These are phyloP conservation scores for Citrus australasica DNA, from an alignment of 345 rosid genomes.

Conservation along the genomic window DNA sequence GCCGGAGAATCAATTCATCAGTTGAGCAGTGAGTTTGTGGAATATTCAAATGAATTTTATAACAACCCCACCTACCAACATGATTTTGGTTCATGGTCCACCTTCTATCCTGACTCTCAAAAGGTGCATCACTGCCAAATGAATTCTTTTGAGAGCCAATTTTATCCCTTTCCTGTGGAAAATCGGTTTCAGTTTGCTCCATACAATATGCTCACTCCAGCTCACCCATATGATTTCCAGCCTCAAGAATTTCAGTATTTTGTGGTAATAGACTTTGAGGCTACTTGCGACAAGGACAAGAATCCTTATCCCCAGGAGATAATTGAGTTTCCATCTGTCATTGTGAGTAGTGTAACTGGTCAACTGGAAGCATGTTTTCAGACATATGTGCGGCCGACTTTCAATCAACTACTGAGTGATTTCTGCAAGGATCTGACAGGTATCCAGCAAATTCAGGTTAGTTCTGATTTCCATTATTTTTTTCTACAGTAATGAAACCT, in stretches of 20 bases:
- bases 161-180: conserved; percentile 39
- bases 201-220: conserved; percentile 28
- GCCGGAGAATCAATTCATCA: conserved; percentile 30
- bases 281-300: conserved; percentile 52
- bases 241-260: conserved; percentile 34
- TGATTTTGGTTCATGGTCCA: conserved; percentile 37
- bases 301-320: conserved; percentile 54
- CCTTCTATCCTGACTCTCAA: conserved; percentile 39
- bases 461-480: neutral
- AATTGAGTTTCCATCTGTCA: conserved; percentile 58
- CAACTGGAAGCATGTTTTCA: conserved; percentile 50
- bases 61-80: conserved; percentile 35
- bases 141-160: conserved; percentile 41
- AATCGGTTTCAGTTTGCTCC: conserved; percentile 41
- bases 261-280: conserved; percentile 60
- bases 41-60: conserved; percentile 35
- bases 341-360: conserved; percentile 47
- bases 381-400: conserved; percentile 51
- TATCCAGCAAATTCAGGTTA: conserved; percentile 53
- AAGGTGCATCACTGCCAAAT: conserved; percentile 36
- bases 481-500: neutral
- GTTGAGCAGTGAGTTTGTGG: conserved; percentile 29
- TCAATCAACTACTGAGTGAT: conserved; percentile 44
- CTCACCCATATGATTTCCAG: conserved; percentile 22
- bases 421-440: conserved; percentile 63